Conservation (phyloP, 2,329 filamentous ascomycete genomes). For the Colletotrichum eremochloae region DNA sequence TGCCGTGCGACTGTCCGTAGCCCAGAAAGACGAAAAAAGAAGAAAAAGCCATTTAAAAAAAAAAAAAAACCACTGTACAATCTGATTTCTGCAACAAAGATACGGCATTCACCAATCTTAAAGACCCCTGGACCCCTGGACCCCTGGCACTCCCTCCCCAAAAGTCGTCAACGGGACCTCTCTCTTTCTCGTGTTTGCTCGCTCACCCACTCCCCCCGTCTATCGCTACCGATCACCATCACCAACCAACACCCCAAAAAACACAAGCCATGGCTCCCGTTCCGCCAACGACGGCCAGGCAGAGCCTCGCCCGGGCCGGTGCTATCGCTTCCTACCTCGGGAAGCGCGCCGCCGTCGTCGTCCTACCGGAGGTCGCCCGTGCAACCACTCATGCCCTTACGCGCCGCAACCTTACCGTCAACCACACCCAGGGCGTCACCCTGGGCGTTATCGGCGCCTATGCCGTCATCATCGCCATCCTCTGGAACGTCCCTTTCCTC, state of each 20-base stretch:
- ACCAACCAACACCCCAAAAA: neutral
- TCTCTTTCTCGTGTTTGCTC: slow-evolving; percentile 12
- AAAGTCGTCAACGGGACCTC: neutral
- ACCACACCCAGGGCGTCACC: slow-evolving; percentile 78
- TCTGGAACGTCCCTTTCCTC: slow-evolving; percentile 87
- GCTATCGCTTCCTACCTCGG: slow-evolving; percentile 15
- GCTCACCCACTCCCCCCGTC: slow-evolving; percentile 7
- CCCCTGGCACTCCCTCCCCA: neutral
- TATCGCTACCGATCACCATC: slow-evolving; percentile 12
- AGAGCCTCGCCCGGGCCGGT: slow-evolving; percentile 32
- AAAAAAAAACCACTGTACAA: neutral
- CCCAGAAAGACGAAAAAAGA: slow-evolving; percentile 34
- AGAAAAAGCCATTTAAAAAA: neutral
- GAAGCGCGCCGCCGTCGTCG: slow-evolving; percentile 29
- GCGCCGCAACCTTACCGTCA: slow-evolving; percentile 69
- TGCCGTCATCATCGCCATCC: slow-evolving; percentile 76
- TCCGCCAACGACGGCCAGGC: slow-evolving; percentile 32
- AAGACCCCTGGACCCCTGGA: neutral
- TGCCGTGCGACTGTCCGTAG: slow-evolving; percentile 5
- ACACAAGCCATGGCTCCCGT: slow-evolving; percentile 31
- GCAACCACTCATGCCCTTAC: slow-evolving; percentile 49
- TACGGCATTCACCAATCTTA: neutral
- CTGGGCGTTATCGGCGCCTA: slow-evolving; percentile 79
- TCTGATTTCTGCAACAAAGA: slow-evolving; percentile 3
- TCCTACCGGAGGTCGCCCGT: slow-evolving; percentile 26